Evolutionary conservation across 257 asterid genomes (phyloP).

Genomic region (Solanum okadae): DNA sequence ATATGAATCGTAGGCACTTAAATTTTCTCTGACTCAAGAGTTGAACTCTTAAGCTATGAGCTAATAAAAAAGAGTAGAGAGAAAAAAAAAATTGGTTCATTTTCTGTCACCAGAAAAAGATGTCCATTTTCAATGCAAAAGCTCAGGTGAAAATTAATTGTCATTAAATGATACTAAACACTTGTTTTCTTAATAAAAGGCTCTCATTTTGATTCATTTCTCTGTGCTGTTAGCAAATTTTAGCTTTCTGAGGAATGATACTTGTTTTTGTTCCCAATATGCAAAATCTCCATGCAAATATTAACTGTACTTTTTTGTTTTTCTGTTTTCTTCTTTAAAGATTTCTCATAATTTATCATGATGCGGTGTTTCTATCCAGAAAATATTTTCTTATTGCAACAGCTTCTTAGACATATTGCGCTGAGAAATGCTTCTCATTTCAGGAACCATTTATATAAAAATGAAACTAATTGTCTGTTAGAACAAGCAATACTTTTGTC

Average conservation of each 20-base stretch:
- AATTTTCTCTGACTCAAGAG: not conserved
- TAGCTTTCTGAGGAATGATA: not conserved
- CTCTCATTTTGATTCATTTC: not conserved
- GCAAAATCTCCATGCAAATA: not conserved
- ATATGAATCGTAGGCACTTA: not conserved
- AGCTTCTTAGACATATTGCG: not conserved
- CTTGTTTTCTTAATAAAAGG: not conserved
- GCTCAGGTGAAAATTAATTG: not conserved
- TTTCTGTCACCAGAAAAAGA: not conserved
- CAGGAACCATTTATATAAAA: not conserved
- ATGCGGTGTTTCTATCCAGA: not conserved
- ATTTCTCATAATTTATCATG: not conserved
- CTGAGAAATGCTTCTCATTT: not conserved
- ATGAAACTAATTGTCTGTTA: not conserved
- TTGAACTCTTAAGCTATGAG: not conserved
- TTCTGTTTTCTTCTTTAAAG: not conserved
- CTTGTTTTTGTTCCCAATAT: not conserved
- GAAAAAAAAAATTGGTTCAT: not conserved
- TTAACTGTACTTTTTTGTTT: not conserved
- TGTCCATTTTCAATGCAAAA: not conserved
- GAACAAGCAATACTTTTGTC: not conserved
- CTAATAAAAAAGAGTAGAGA: not conserved
- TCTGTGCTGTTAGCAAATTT: not conserved
- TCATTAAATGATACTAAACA: not conserved
- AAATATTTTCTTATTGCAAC: not conserved